Evolutionary conservation across 805 yeast species (phyloP).

Genomic region (Tetrapisispora phaffii): DNA sequence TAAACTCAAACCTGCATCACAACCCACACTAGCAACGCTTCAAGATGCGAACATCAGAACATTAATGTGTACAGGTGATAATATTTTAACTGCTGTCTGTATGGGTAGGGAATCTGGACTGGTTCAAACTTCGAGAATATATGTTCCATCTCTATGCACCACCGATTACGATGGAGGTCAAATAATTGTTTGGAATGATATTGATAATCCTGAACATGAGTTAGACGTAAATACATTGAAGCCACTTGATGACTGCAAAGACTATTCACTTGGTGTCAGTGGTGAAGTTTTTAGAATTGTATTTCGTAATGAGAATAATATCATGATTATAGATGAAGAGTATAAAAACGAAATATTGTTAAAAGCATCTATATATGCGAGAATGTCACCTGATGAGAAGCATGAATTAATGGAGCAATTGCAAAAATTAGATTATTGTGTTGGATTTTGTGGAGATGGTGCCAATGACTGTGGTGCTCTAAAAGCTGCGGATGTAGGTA

Average conservation of each 20-base stretch:
- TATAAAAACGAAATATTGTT: constrained; percentile 52
- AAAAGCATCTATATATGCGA: constrained; percentile 72
- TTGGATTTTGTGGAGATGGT: constrained; percentile 98
- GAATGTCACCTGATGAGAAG: constrained; percentile 99
- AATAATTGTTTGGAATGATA: constrained; percentile 55
- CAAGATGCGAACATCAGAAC: constrained; percentile 66
- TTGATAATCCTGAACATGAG: constrained; percentile 43
- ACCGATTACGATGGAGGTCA: constrained; percentile 14
- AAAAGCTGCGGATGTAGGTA: constrained; percentile 95
- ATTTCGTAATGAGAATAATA: constrained; percentile 33
- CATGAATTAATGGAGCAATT: constrained; percentile 87
- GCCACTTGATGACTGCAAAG: constrained; percentile 33
- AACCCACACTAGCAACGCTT: constrained; percentile 48
- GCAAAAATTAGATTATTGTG: constrained; percentile 78
- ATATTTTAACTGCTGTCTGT: constrained; percentile 85
- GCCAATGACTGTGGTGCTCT: constrained; percentile 99
- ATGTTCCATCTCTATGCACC: constrained; percentile 51
- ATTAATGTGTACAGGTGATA: constrained; percentile 97
- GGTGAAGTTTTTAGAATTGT: constrained; percentile 85
- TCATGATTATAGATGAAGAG: constrained; percentile 21
- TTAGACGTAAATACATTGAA: constrained; percentile 58
- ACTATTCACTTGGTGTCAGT: constrained; percentile 71
- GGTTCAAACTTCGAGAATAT: constrained; percentile 41
- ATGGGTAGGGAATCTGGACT: constrained; percentile 81
- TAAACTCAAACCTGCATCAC: constrained; percentile 66